phyloP scores from a whole-genome alignment of 495 filamentous ascomycete species.

The Usnea hakonensis region DNA sequence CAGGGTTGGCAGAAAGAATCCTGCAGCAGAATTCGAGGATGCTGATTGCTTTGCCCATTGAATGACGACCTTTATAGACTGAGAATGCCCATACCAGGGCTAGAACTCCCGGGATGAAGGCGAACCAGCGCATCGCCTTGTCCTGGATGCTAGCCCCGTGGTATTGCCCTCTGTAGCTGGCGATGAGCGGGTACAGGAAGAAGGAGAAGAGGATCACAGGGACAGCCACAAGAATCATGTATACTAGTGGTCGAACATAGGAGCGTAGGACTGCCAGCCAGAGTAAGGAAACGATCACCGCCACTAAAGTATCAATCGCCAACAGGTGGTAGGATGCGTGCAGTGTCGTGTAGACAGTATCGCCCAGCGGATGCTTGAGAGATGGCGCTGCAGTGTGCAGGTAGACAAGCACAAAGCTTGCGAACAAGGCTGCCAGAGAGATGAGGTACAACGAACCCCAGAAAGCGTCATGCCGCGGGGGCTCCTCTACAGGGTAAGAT shows the following conservation, averaged over 20 bases:
- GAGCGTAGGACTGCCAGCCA: constrained; percentile 86
- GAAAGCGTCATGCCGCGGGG: constrained; percentile 71
- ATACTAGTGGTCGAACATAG: constrained; percentile 73
- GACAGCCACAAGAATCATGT: constrained; percentile 70
- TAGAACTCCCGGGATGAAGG: constrained; percentile 65
- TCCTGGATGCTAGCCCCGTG: constrained; percentile 72
- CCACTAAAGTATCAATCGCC: constrained; percentile 83
- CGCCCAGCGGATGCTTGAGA: constrained; percentile 60
- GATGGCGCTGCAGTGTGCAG: constrained; percentile 71
- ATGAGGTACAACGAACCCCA: constrained; percentile 91
- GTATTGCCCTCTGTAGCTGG: constrained; percentile 70
- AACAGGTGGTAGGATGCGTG: constrained; percentile 82
- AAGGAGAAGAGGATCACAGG: constrained; percentile 80
- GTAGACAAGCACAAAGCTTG: constrained; percentile 79
- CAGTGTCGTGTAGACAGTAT: constrained; percentile 89
- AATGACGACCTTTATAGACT: constrained; percentile 68
- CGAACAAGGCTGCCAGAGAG: constrained; percentile 69
- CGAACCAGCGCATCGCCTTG: constrained; percentile 79
- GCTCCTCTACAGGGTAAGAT: constrained; percentile 37
- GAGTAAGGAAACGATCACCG: constrained; percentile 73
- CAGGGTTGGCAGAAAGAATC: constrained; percentile 78
- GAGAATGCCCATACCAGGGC: constrained; percentile 75
- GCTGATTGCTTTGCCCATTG: constrained; percentile 67
- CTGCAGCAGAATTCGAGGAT: constrained; percentile 87
- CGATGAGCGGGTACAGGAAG: constrained; percentile 82